phyloP scores from a whole-genome alignment of 331 rosid species.

The Quercus tomentella region DNA sequence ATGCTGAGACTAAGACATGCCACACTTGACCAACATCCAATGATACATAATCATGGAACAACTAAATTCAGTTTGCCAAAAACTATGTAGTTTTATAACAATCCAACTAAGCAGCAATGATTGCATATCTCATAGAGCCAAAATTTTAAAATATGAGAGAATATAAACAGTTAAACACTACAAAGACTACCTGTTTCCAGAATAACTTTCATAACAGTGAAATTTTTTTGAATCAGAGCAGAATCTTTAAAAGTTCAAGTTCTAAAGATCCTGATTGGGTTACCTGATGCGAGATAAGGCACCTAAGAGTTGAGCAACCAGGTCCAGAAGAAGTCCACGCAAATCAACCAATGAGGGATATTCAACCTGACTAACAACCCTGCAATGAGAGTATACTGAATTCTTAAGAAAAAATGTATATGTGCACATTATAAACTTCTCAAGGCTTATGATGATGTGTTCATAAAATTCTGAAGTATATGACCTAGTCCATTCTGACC shows the following conservation, averaged over 20 bases:
- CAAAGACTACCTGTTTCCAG: neutral
- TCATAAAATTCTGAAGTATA: neutral
- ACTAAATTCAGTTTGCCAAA: neutral
- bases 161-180: neutral
- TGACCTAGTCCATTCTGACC: neutral
- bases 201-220: neutral
- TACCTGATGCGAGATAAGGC: conserved; percentile 99
- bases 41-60: neutral
- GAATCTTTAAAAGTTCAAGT: neutral
- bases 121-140: neutral
- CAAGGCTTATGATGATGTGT: neutral
- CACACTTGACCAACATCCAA: neutral
- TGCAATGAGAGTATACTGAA: conserved; percentile 46
- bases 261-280: neutral
- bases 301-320: conserved; percentile 96
- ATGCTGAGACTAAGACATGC: neutral
- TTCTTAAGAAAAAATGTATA: conserved; percentile 10
- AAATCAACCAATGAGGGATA: conserved; percentile 97
- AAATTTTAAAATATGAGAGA: neutral
- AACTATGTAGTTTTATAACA: neutral
- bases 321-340: conserved; percentile 96
- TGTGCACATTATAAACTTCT: neutral
- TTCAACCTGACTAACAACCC: conserved; percentile 99
- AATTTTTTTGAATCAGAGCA: neutral
- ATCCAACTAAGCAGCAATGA: neutral